Percentiles rank a stretch among this genome's conserved stretches.
phyloP scores from a whole-genome alignment of 169 alveolate genomes.

The Plasmodium reichenowi region DNA sequence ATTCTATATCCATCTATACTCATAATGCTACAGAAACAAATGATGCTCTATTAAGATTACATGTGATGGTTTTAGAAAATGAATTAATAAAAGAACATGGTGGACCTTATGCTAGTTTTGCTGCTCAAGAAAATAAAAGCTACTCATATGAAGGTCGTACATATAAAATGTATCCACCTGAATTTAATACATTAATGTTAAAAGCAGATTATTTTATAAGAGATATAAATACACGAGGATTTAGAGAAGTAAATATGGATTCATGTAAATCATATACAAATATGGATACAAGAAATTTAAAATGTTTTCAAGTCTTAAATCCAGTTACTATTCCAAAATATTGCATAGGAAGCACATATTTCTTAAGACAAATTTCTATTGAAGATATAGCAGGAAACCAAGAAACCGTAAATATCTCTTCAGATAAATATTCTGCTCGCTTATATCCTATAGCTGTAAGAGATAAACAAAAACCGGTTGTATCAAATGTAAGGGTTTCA shows the following conservation, averaged over 20 bases:
- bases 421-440: constrained; percentile 70
- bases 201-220: constrained; percentile 30
- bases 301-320: constrained; percentile 82
- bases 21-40: constrained; percentile 35
- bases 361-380: constrained; percentile 72
- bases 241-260: constrained; percentile 32
- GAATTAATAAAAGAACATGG: constrained; percentile 11
- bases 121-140: constrained; percentile 51
- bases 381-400: constrained; percentile 84
- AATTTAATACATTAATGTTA: constrained; percentile 11
- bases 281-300: constrained; percentile 61
- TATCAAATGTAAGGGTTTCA: constrained; percentile 74
- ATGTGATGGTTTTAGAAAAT: constrained; percentile 37
- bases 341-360: constrained; percentile 80
- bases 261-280: constrained; percentile 43
- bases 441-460: constrained; percentile 33
- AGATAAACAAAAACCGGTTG: constrained; percentile 79
- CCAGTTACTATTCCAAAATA: constrained; percentile 78
- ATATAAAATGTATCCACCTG: constrained; percentile 4
- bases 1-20: constrained; percentile 32
- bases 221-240: constrained; percentile 45
- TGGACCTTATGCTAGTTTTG: constrained; percentile 54
- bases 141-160: constrained; percentile 43
- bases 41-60: constrained; percentile 47
- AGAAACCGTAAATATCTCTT: constrained; percentile 79